Conservation (phyloP, 2,329 filamentous ascomycete species). For the Dothidotthia symphoricarpi region DNA sequence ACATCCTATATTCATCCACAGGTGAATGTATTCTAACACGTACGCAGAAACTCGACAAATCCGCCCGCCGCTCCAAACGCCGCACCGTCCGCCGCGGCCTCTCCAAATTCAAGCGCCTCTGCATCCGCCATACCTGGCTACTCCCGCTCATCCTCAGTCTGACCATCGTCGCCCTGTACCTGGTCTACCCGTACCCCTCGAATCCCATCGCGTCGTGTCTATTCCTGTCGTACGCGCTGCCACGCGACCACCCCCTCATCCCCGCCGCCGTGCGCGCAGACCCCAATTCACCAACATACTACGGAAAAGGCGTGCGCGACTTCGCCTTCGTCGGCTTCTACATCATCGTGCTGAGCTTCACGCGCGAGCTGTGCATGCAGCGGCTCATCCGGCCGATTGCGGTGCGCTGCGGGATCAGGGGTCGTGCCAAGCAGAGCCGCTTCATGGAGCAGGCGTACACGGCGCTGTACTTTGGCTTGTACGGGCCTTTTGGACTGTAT, state of each 20-base stretch:
- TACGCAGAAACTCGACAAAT: conserved; percentile 22
- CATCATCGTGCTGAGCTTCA: conserved; percentile 84
- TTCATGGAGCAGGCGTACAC: conserved; percentile 98
- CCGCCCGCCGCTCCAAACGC: conserved; percentile 46
- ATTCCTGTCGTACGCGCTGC: conserved; percentile 83
- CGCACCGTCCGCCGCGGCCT: conserved; percentile 47
- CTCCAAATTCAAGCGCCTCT: conserved; percentile 47
- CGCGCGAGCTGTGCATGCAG: conserved; percentile 95
- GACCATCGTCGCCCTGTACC: conserved; percentile 66
- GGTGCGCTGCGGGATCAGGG: conserved; percentile 64
- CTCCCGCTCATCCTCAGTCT: conserved; percentile 67
- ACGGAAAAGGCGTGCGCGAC: conserved; percentile 86
- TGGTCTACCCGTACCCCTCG: conserved; percentile 69
- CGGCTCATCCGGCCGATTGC: conserved; percentile 77
- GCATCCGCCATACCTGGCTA: conserved; percentile 59
- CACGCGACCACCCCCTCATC: conserved; percentile 44
- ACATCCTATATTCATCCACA: background rate
- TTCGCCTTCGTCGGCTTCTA: conserved; percentile 88
- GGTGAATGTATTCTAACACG: conserved; percentile 12
- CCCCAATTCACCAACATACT: conserved; percentile 55
- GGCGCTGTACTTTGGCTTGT: conserved; percentile 80
- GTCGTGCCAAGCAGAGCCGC: conserved; percentile 74
- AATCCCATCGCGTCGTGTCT: conserved; percentile 80
- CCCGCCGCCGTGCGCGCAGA: conserved; percentile 39
- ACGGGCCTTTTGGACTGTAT: conserved; percentile 81